Evolutionary conservation across 495 filamentous ascomycete genomes (phyloP).

Genomic region (Penicillium lividum): DNA sequence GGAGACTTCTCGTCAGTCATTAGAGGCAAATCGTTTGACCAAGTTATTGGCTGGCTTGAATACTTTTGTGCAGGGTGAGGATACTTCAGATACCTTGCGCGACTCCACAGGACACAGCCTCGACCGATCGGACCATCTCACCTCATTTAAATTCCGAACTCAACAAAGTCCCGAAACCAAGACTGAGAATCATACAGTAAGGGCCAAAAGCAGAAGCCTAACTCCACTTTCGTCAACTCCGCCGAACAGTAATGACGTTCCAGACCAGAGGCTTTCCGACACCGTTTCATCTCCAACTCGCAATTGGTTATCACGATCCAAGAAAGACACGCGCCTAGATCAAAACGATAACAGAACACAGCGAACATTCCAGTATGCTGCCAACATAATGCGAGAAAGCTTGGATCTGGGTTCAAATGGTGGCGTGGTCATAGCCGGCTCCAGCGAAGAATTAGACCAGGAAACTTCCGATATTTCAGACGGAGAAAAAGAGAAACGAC

Average conservation of each 20-base stretch:
- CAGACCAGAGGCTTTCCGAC: too few relatives aligned
- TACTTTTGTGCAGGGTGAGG: constrained; percentile 59
- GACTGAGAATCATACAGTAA: neutral
- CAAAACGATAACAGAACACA: too few relatives aligned
- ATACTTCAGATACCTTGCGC: neutral
- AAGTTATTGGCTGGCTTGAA: constrained; percentile 60
- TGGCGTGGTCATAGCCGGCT: constrained; percentile 39
- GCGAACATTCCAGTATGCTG: constrained; percentile 55
- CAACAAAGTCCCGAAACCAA: neutral
- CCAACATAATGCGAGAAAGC: constrained; percentile 55
- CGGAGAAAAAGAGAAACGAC: constrained; percentile 1
- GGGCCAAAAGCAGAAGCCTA: constrained; percentile 1
- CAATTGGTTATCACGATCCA: neutral
- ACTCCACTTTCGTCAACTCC: neutral
- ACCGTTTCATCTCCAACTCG: neutral
- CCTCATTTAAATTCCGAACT: neutral
- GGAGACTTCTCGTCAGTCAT: constrained; percentile 54
- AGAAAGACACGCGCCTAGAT: too few relatives aligned
- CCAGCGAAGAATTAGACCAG: too few relatives aligned
- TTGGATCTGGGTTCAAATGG: constrained; percentile 50
- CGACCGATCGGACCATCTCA: neutral
- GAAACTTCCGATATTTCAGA: neutral
- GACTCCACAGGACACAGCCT: neutral
- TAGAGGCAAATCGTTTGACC: constrained; percentile 55
- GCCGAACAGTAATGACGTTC: neutral